Percentiles rank a stretch among this genome's conserved stretches.
Evolutionary conservation across 2,329 filamentous ascomycete species (phyloP).

Genomic region (Botrytis sinoallii): DNA sequence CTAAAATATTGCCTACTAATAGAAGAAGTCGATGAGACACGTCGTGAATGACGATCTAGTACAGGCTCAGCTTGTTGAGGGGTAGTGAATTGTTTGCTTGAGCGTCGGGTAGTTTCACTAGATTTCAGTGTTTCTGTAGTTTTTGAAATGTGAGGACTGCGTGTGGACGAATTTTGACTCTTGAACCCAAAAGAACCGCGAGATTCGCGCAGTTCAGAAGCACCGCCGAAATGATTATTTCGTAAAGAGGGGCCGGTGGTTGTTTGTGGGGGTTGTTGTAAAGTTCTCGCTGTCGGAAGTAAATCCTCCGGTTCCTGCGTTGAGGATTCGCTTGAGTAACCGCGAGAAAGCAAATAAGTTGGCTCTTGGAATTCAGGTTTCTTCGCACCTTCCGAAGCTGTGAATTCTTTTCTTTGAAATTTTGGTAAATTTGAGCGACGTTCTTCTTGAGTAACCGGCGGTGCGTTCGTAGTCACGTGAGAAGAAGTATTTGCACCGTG

Average conservation of each 20-base stretch:
- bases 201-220: neutral
- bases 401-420: neutral
- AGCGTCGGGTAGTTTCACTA: neutral
- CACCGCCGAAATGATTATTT: neutral
- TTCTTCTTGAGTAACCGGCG: neutral
- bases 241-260: neutral
- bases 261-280: neutral
- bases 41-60: neutral
- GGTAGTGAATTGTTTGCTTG: neutral
- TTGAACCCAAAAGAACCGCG: neutral
- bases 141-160: neutral
- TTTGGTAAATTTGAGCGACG: neutral
- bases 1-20: neutral
- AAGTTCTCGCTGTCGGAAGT: neutral
- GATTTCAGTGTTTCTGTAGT: neutral
- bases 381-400: neutral
- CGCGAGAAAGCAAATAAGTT: neutral
- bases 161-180: neutral
- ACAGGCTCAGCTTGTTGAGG: neutral
- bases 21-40: neutral
- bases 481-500: neutral
- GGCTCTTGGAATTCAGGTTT: neutral
- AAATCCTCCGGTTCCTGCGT: neutral
- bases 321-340: neutral
- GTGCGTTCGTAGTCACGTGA: constrained; percentile 5